Base-by-base conservation (phyloP, 495 filamentous ascomycete species). In the Penicillium canescens region DNA sequence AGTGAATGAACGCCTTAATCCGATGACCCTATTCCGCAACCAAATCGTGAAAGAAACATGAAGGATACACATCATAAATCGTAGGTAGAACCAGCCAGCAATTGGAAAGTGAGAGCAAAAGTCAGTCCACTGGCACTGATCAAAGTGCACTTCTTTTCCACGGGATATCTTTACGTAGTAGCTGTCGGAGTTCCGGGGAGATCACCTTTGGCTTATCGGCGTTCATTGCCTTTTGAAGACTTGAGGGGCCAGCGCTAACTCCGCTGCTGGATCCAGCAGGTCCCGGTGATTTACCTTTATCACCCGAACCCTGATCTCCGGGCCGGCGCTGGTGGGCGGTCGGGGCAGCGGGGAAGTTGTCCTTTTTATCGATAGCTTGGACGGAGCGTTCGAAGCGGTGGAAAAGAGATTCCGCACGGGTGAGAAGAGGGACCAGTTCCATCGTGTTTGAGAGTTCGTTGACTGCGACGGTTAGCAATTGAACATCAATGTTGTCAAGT, bases 361-460 rank as follows among this genome's bases (percentile, higher is more conserved):
- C 84, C 63, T 91, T 96, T 60, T 84, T 82, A 65, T 99, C 94
- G 34, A 94, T 85, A 7, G 89, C 87, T 56, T 98, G 90, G 26
- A 99, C 85, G 0, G 88, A 83, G 24, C 91, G 81, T 59, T 92
- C 85, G 73, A 97, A 98, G 37, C 90, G 85, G 44, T 83, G 83
- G 77, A 93, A 98, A 20, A 99, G 82, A 0, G 82, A 81, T 71
- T 98, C 94, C 11, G 94, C 94, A 38, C 91, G 83, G 38, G 94
- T 82, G 28, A 96, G 84, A 0, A 91, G 92, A 1, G 84, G 85
- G 37, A 88, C 75, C 4, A 99, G 80, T 56, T 98, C 93, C 59
- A 98, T 98, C 9, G 90, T 96, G 57, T 87, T 87, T 4, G 89
- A 92, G 13, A 98, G 81, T 66, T 98, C 94, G 70, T 98, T 98